phyloP scores from a whole-genome alignment of 805 yeast genomes.

The Suhomyces kilbournensis region DNA sequence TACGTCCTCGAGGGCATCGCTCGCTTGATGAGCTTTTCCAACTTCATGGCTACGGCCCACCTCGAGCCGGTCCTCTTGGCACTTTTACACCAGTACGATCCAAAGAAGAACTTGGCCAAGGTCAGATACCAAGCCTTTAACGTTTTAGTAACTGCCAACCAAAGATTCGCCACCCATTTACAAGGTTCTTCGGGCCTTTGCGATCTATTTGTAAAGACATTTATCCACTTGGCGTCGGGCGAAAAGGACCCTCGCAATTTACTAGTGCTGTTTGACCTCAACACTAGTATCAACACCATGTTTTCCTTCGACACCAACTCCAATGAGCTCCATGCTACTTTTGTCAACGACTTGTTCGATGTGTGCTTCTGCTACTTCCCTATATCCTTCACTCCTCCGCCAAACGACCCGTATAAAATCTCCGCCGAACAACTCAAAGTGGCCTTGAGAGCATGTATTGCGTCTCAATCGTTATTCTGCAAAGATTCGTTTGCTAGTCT shows the following conservation, averaged over 20 bases:
- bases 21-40: conserved; percentile 51
- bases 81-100: conserved; percentile 38
- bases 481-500: conserved; percentile 73
- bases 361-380: conserved; percentile 94
- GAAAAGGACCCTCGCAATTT: conserved; percentile 95
- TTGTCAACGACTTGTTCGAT: conserved; percentile 74
- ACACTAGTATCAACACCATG: conserved; percentile 41
- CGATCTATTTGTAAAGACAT: conserved; percentile 51
- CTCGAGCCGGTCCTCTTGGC: conserved; percentile 6
- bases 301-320: conserved; percentile 26
- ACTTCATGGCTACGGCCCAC: conserved; percentile 32
- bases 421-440: conserved; percentile 69
- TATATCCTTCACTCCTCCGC: conserved; percentile 89
- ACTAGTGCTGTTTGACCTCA: conserved; percentile 62
- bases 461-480: conserved; percentile 61
- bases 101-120: conserved; percentile 58
- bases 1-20: conserved; percentile 54
- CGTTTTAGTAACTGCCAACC: conserved; percentile 40
- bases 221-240: conserved; percentile 69
- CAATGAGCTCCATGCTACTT: conserved; percentile 35
- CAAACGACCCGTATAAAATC: conserved; percentile 81
- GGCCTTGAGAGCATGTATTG: conserved; percentile 58
- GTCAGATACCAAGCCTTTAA: conserved; percentile 59
- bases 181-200: conserved; percentile 13
- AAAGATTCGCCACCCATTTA: conserved; percentile 10